Evolutionary conservation across 306 rosid genomes (phyloP).

Genomic region (Prunus mira): DNA sequence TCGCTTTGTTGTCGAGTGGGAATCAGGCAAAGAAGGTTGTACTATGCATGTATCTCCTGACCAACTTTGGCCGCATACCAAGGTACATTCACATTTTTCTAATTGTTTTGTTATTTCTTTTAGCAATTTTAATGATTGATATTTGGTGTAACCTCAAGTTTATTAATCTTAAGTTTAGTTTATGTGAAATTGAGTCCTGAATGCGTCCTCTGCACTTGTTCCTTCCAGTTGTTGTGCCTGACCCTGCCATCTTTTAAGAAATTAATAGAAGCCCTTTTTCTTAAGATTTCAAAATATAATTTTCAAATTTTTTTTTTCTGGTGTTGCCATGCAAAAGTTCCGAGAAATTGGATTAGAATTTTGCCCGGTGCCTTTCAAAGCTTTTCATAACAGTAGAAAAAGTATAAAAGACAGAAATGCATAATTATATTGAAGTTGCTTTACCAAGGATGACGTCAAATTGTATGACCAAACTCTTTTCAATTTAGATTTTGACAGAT

Average conservation of each 20-base stretch:
- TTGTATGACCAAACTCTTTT: not conserved
- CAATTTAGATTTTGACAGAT: not conserved
- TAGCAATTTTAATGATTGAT: not conserved
- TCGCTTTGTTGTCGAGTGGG: constrained; percentile 99
- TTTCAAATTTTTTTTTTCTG: not conserved
- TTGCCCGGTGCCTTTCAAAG: not conserved
- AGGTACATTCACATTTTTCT: constrained; percentile 48
- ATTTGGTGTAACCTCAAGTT: not conserved
- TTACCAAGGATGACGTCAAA: not conserved
- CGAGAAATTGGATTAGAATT: not conserved
- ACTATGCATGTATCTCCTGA: constrained; percentile 98
- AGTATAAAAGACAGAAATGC: not conserved
- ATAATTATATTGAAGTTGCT: not conserved
- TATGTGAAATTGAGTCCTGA: not conserved
- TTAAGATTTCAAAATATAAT: not conserved
- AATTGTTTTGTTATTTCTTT: constrained; percentile 17
- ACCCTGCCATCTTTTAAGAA: not conserved
- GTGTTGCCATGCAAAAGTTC: not conserved
- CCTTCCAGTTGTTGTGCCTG: not conserved
- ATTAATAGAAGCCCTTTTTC: not conserved
- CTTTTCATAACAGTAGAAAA: not conserved
- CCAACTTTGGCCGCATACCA: constrained; percentile 99
- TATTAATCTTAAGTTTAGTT: not conserved
- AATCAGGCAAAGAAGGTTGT: constrained; percentile 96
- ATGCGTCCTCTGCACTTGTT: not conserved